A percentile compares a stretch with the other conserved stretches of the same genome.
phyloP scores from a whole-genome alignment of 306 rosid species.

The Lathyrus tuberosus region DNA sequence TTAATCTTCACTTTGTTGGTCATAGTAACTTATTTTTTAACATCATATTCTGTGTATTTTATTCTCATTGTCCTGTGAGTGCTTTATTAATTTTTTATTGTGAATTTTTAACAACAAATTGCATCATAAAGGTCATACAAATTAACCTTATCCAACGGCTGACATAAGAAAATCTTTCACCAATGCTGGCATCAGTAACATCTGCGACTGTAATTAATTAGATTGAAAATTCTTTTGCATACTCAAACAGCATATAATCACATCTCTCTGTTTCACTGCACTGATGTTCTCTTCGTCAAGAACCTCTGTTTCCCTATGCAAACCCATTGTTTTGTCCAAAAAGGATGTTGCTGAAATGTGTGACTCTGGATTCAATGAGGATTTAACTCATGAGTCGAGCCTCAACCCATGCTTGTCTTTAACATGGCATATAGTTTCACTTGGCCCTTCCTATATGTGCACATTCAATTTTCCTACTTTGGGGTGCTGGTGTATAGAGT shows the following conservation, averaged over 20 bases:
- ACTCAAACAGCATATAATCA: neutral
- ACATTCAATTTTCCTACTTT: neutral
- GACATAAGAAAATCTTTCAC: constrained; percentile 13
- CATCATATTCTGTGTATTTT: neutral
- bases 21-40: constrained; percentile 4
- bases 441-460: neutral
- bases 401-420: constrained; percentile 6
- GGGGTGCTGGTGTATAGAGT: neutral
- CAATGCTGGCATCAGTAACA: constrained; percentile 13
- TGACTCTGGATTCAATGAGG: neutral
- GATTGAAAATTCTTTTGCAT: constrained; percentile 23
- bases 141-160: constrained; percentile 5
- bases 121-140: neutral
- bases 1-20: constrained; percentile 18
- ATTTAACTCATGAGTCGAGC: constrained; percentile 5
- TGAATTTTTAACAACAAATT: neutral
- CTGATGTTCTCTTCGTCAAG: neutral
- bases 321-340: constrained; percentile 4
- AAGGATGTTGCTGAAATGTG: constrained; percentile 19
- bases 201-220: neutral
- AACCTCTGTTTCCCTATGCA: constrained; percentile 21
- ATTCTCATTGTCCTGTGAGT: constrained; percentile 26
- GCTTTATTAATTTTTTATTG: neutral
- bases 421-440: constrained; percentile 7
- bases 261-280: constrained; percentile 5